These are phyloP conservation scores for Brasenia schreberi DNA, from an alignment of 164 flowering plant species.

Conservation along the genomic window DNA sequence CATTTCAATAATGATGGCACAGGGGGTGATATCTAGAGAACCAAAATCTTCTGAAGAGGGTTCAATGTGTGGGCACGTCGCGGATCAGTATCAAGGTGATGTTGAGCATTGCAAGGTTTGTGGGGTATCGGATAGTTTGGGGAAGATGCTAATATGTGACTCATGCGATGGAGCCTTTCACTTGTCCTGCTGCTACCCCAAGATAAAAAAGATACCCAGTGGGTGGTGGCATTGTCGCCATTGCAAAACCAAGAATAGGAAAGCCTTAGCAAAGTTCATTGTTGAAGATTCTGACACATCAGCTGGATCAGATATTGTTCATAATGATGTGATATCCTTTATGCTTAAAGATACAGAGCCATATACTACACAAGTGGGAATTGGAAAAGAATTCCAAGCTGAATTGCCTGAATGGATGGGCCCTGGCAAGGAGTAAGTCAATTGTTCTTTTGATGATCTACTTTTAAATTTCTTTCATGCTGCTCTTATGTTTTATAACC, in stretches of 20 bases:
- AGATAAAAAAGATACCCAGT: slow-evolving; percentile 4
- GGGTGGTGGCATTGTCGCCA: slow-evolving; percentile 9
- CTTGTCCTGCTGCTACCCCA: slow-evolving; percentile 8
- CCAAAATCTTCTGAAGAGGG: neutral
- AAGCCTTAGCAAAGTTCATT: neutral
- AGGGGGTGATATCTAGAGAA: neutral
- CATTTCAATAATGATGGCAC: neutral
- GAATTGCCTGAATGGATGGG: slow-evolving; percentile 73
- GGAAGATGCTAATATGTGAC: slow-evolving; percentile 12
- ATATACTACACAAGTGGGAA: slow-evolving; percentile 46
- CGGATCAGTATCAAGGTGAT: neutral
- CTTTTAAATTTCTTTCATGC: neutral
- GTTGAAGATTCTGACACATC: slow-evolving; percentile 2
- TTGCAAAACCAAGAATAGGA: slow-evolving; percentile 6
- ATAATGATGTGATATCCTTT: slow-evolving; percentile 13
- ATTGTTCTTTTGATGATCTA: neutral
- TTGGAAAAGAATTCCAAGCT: slow-evolving; percentile 81
- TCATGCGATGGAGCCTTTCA: slow-evolving; percentile 9
- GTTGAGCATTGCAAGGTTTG: slow-evolving; percentile 3
- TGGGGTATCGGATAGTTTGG: slow-evolving; percentile 1
- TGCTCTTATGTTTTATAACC: neutral
- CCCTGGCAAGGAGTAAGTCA: slow-evolving; percentile 42
- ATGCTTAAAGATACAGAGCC: slow-evolving; percentile 59
- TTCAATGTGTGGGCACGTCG: neutral
- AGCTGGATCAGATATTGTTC: slow-evolving; percentile 14